Percentiles rank a stretch among this genome's conserved stretches.
These are phyloP conservation scores for Stipa capillata DNA, from an alignment of 176 grass and related monocot genomes.

Conservation along the genomic window DNA sequence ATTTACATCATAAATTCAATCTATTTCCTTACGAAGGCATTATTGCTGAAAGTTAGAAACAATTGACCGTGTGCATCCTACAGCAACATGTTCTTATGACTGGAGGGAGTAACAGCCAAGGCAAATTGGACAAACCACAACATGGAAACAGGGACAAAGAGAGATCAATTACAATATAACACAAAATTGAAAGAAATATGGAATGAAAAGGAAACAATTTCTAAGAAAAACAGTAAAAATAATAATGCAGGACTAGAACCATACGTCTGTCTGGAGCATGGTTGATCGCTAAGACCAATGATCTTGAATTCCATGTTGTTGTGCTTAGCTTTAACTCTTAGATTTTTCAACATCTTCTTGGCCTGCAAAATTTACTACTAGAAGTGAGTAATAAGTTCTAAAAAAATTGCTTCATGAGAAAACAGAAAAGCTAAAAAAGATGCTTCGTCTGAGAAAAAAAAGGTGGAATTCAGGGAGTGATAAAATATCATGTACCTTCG, in stretches of 20 bases:
- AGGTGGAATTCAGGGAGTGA: neutral
- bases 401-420: neutral
- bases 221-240: neutral
- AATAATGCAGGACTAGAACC: constrained; percentile 12
- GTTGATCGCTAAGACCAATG: constrained; percentile 53
- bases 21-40: neutral
- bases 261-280: constrained; percentile 53
- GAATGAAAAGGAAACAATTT: neutral
- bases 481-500: constrained; percentile 45
- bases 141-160: neutral
- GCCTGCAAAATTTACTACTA: constrained; percentile 39
- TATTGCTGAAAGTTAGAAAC: neutral
- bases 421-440: neutral
- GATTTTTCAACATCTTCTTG: constrained; percentile 79
- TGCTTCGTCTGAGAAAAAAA: neutral
- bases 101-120: no score
- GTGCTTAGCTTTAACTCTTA: constrained; percentile 63
- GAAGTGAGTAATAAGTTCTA: constrained; percentile 5
- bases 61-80: constrained; percentile 4
- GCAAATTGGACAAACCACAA: constrained; percentile 2
- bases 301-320: constrained; percentile 71
- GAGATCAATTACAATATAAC: neutral
- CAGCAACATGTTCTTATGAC: neutral
- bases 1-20: neutral
- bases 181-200: neutral